Evolutionary conservation across 2,329 filamentous ascomycete genomes (phyloP).

Genomic region (Achaetomium macrosporum): DNA sequence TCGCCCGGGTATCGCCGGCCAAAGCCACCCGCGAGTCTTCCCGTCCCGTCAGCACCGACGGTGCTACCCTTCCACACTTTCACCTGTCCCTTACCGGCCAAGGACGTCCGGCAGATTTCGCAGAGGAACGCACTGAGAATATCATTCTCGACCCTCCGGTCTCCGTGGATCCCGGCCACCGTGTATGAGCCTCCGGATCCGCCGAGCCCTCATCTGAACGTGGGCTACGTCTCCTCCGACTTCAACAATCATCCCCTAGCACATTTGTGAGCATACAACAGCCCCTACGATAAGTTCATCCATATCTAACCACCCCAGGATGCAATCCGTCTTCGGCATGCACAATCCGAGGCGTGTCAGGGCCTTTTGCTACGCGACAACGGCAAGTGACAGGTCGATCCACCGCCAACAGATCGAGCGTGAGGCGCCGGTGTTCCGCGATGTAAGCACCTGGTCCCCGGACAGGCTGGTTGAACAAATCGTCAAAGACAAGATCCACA

Average conservation of each 20-base stretch:
- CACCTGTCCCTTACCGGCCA: conserved; percentile 85
- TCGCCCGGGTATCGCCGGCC: conserved; percentile 63
- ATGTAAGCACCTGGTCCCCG: conserved; percentile 80
- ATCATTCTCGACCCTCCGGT: conserved; percentile 78
- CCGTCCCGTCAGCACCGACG: conserved; percentile 82
- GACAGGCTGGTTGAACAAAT: conserved; percentile 84
- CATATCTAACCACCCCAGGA: conserved; percentile 40
- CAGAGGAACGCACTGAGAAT: conserved; percentile 92
- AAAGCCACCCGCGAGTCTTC: conserved; percentile 64
- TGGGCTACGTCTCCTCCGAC: conserved; percentile 95
- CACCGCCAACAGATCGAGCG: conserved; percentile 90
- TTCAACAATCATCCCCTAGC: conserved; percentile 98
- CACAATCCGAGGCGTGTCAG: conserved; percentile 69
- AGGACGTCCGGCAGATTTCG: conserved; percentile 88
- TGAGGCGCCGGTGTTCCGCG: conserved; percentile 85
- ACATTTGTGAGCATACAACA: conserved; percentile 57
- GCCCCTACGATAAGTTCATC: neutral
- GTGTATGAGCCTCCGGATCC: conserved; percentile 83
- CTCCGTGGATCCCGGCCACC: conserved; percentile 75
- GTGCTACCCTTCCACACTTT: conserved; percentile 97
- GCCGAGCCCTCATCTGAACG: conserved; percentile 74
- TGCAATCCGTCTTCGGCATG: conserved; percentile 97
- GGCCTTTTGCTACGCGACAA: conserved; percentile 94
- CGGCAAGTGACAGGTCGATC: conserved; percentile 77
- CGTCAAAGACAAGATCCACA: conserved; percentile 80